Percentiles rank a stretch among this genome's conserved stretches.
phyloP scores from a whole-genome alignment of 108 stramenopile species.

The Aurantiochytrium sp. region DNA sequence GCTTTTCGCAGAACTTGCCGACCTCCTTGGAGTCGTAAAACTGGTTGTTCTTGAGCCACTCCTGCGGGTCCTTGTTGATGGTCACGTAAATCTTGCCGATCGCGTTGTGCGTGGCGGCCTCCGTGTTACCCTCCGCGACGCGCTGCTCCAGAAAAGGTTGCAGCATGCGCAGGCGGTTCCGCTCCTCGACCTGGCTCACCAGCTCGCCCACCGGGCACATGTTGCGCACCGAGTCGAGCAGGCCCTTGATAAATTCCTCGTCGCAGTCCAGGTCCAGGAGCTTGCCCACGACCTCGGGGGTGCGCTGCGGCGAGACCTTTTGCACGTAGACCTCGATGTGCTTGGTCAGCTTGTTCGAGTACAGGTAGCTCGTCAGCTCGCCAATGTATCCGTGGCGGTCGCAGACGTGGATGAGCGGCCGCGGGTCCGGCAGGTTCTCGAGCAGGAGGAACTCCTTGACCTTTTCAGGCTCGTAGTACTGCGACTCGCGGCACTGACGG shows the following conservation, averaged over 20 bases:
- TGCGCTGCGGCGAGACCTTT: constrained; percentile 94
- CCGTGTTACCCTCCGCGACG: constrained; percentile 97
- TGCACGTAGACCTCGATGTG: constrained; percentile 99
- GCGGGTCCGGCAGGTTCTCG: constrained; percentile 96
- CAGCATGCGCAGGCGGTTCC: constrained; percentile 89
- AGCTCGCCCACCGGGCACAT: constrained; percentile 97
- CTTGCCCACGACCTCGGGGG: constrained; percentile 98
- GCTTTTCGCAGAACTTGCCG: constrained; percentile 96
- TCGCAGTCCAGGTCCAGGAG: constrained; percentile 80
- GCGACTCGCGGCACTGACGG: constrained; percentile 98
- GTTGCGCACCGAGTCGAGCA: constrained; percentile 87
- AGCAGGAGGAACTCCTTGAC: constrained; percentile 98
- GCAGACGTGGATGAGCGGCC: constrained; percentile 99
- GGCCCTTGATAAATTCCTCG: constrained; percentile 96
- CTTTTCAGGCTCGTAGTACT: constrained; percentile 92
- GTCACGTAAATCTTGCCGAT: constrained; percentile 99
- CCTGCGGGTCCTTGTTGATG: constrained; percentile 94
- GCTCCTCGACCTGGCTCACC: constrained; percentile 90
- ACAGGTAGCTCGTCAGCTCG: constrained; percentile 97
- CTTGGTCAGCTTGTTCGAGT: constrained; percentile 93
- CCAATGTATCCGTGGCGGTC: constrained; percentile 96
- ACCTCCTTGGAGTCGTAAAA: constrained; percentile 99
- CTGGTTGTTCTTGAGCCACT: constrained; percentile 98
- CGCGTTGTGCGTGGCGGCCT: constrained; percentile 98
- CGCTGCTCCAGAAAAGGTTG: constrained; percentile 98